A percentile compares a stretch with the other conserved stretches of the same genome.
Conservation (phyloP, 129 eudicot genomes). For the Pittosporum tobira region DNA sequence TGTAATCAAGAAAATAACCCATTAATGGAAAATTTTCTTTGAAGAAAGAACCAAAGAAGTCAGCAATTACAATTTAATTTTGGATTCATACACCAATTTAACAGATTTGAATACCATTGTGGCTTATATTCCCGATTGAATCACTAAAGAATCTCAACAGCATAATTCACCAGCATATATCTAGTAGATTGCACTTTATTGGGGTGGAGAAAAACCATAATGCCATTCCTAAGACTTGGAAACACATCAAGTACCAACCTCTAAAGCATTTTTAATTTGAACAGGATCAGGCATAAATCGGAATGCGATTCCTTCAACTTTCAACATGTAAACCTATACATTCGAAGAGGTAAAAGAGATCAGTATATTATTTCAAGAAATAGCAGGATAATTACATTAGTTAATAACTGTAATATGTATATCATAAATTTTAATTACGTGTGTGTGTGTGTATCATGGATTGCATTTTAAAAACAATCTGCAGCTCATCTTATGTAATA, state of each 20-base stretch:
- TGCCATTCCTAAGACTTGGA: not conserved
- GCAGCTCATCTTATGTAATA: not conserved
- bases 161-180: not conserved
- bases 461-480: not conserved
- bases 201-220: not conserved
- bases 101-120: not conserved
- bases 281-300: conserved; percentile 96
- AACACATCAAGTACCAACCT: conserved; percentile 30
- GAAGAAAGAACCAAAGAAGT: no score
- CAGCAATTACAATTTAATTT: no score
- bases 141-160: not conserved
- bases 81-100: no score
- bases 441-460: no score
- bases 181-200: not conserved
- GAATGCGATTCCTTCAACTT: conserved; percentile 94
- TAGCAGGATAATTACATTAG: not conserved
- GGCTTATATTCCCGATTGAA: no score
- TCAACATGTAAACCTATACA: conserved; percentile 72
- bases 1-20: no score
- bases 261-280: conserved; percentile 85
- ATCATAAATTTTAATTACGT: no score
- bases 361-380: not conserved
- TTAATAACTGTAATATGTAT: not conserved
- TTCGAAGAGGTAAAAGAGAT: not conserved
- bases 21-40: no score